Conservation (phyloP, 2,329 filamentous ascomycete genomes). For the Colletotrichum sp. region DNA sequence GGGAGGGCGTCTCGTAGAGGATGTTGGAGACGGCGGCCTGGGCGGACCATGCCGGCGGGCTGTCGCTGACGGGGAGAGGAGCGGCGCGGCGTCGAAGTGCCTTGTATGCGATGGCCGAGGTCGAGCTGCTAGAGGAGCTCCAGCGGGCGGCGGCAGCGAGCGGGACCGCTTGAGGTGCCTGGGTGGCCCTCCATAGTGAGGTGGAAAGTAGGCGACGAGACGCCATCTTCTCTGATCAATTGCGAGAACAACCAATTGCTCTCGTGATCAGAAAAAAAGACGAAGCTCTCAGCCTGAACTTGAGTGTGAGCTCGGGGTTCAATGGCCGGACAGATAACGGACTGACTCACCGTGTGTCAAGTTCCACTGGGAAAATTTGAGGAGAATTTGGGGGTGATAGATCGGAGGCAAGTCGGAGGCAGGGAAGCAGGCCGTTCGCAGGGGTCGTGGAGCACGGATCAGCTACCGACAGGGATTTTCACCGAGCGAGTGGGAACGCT, state of each 20-base stretch:
- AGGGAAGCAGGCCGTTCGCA: constrained; percentile 10
- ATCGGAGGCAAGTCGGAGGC: constrained; percentile 21
- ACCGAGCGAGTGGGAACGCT: constrained; percentile 12
- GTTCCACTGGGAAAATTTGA: constrained; percentile 22
- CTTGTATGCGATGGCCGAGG: constrained; percentile 96
- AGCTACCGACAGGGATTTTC: constrained; percentile 7
- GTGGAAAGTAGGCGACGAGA: constrained; percentile 48
- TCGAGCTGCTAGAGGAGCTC: constrained; percentile 70
- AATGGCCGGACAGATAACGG: constrained; percentile 5
- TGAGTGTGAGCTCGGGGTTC: constrained; percentile 1
- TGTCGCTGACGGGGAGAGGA: constrained; percentile 79
- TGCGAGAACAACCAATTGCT: constrained; percentile 19
- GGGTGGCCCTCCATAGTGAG: constrained; percentile 41
- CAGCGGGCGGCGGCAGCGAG: constrained; percentile 22
- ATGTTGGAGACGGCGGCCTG: constrained; percentile 97
- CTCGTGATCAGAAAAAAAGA: constrained; percentile 20
- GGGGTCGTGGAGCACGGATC: constrained; percentile 18
- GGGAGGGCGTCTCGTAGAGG: constrained; percentile 94
- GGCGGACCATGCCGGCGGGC: constrained; percentile 82
- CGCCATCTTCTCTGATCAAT: constrained; percentile 40
- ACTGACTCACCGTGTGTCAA: constrained; percentile 19
- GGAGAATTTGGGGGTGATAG: constrained; percentile 16
- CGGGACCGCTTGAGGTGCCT: constrained; percentile 25
- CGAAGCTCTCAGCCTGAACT: constrained; percentile 5
- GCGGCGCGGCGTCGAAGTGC: constrained; percentile 89